Evolutionary conservation across 2,329 filamentous ascomycete genomes (phyloP).

Genomic region (Penicillium janthinellum): DNA sequence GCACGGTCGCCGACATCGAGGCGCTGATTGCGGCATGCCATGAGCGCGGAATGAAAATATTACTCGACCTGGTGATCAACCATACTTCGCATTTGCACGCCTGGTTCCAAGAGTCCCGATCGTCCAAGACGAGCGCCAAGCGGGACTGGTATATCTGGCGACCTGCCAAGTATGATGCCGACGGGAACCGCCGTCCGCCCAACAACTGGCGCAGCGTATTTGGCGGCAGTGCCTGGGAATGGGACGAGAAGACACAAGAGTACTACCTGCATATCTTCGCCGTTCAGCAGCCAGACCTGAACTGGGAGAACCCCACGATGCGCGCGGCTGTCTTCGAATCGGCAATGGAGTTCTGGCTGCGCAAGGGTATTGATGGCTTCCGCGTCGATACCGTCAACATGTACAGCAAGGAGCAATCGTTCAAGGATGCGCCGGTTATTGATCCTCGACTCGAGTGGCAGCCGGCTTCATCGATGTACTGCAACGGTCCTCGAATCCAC

Average conservation of each 20-base stretch:
- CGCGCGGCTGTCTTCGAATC: conserved; percentile 67
- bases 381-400: conserved; percentile 69
- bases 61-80: conserved; percentile 73
- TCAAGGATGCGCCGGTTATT: conserved; percentile 59
- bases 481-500: conserved; percentile 69
- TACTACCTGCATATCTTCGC: conserved; percentile 76
- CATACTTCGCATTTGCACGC: conserved; percentile 69
- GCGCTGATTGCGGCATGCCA: conserved; percentile 59
- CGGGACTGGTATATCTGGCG: conserved; percentile 65
- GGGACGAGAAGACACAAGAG: conserved; percentile 67
- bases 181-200: conserved; percentile 64
- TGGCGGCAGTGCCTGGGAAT: conserved; percentile 66
- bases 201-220: conserved; percentile 72
- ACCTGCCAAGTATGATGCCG: conserved; percentile 49
- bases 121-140: conserved; percentile 60
- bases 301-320: conserved; percentile 70
- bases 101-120: conserved; percentile 67
- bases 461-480: conserved; percentile 59
- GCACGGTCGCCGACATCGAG: conserved; percentile 63
- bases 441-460: conserved; percentile 52
- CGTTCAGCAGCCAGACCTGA: conserved; percentile 72
- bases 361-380: conserved; percentile 69
- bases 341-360: conserved; percentile 74
- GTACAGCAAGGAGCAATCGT: conserved; percentile 53
- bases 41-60: conserved; percentile 63